Evolutionary conservation across 2,329 filamentous ascomycete species (phyloP).

Genomic region (Colletotrichum sp.): DNA sequence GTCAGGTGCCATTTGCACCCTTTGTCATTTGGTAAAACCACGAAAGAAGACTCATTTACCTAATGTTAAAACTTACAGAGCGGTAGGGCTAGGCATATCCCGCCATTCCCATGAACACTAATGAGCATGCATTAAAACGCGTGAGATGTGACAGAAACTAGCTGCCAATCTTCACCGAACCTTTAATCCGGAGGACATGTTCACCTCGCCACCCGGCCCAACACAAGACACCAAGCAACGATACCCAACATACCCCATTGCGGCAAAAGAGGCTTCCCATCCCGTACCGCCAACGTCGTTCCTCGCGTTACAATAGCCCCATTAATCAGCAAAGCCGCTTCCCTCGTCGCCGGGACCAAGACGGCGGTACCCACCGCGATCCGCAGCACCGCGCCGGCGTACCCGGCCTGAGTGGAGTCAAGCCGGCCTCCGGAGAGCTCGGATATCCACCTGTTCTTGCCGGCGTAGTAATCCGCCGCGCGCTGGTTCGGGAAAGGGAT

Average conservation of each 20-base stretch:
- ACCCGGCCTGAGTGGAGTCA: background rate
- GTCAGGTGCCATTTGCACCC: background rate
- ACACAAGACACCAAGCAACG: background rate
- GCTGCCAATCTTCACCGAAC: background rate
- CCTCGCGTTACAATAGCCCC: background rate
- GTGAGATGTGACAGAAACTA: background rate
- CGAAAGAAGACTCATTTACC: background rate
- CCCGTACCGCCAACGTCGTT: background rate
- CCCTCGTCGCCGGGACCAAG: background rate
- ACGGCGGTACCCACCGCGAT: background rate
- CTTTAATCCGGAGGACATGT: background rate
- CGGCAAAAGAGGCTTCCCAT: background rate
- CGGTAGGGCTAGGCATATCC: background rate
- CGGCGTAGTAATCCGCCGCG: background rate
- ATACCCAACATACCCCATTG: background rate
- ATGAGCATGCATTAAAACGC: background rate
- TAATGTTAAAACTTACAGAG: background rate
- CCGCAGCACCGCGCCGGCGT: background rate
- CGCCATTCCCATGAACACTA: background rate
- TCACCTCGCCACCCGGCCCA: background rate
- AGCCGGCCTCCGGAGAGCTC: background rate
- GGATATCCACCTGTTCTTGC: background rate
- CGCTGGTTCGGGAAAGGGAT: background rate
- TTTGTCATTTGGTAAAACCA: background rate
- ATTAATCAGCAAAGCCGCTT: background rate